These are phyloP conservation scores for Paspalum notatum DNA, from an alignment of 176 grass and related monocot genomes.

Conservation along the genomic window DNA sequence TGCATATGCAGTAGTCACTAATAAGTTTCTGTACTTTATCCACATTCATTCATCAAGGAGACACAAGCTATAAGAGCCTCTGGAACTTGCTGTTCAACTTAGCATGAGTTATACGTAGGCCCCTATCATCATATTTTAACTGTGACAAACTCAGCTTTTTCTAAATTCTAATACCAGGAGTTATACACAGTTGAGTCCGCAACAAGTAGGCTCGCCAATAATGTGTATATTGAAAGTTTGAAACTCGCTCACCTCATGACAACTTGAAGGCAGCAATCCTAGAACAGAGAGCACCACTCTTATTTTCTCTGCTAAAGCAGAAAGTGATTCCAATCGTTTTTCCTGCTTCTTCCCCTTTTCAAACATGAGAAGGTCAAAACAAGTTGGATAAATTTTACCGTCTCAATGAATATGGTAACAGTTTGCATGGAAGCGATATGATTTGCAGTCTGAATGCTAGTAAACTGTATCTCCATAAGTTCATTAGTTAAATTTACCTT, in stretches of 20 bases:
- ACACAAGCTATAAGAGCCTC: background rate
- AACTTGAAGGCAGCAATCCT: conserved; percentile 74
- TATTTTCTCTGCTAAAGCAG: conserved; percentile 65
- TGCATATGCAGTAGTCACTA: too few relatives aligned
- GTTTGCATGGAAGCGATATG: background rate
- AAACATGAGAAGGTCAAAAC: conserved; percentile 27
- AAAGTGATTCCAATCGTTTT: conserved; percentile 68
- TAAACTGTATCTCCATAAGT: conserved; percentile 16
- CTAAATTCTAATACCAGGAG: background rate
- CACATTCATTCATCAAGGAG: conserved; percentile 17
- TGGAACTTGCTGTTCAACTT: conserved; percentile 16
- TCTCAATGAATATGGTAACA: background rate
- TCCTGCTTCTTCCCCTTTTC: conserved; percentile 81
- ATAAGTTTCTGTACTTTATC: background rate
- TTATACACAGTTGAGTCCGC: conserved; percentile 2
- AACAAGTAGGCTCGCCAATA: background rate
- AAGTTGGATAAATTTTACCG: conserved; percentile 20
- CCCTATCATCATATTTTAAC: background rate
- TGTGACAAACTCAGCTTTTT: background rate
- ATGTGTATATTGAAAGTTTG: background rate
- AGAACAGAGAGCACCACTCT: conserved; percentile 64
- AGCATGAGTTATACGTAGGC: background rate
- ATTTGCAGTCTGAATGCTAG: background rate
- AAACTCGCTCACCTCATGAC: conserved; percentile 57
- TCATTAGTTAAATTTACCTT: conserved; percentile 60